phyloP scores from a whole-genome alignment of 208 protist species.

The Trypanosoma melophagium region DNA sequence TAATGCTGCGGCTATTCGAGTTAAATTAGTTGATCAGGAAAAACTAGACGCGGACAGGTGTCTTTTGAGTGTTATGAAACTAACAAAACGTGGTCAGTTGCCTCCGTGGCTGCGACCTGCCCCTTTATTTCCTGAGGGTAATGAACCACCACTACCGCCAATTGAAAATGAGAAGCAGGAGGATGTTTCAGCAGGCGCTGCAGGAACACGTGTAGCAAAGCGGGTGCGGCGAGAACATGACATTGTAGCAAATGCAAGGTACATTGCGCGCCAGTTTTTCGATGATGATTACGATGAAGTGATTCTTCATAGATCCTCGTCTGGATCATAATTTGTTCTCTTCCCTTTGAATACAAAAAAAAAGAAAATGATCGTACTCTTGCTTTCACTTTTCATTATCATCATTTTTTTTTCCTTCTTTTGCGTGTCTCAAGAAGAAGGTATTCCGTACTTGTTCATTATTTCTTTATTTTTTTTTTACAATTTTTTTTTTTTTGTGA shows the following conservation, averaged over 20 bases:
- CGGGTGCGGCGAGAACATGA: slow-evolving; percentile 4
- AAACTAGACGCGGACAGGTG: slow-evolving; percentile 44
- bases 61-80: slow-evolving; percentile 53
- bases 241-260: slow-evolving; percentile 33
- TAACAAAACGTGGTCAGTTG: slow-evolving; percentile 72
- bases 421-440: background rate
- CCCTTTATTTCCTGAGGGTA: slow-evolving; percentile 6
- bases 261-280: slow-evolving; percentile 57
- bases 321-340: background rate
- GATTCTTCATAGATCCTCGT: slow-evolving; percentile 24
- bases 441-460: background rate
- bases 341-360: too few species aligned
- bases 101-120: slow-evolving; percentile 72
- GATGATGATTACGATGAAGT: slow-evolving; percentile 72
- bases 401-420: slow-evolving; percentile 2
- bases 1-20: slow-evolving; percentile 56
- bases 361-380: too few species aligned
- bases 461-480: background rate
- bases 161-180: slow-evolving; percentile 2
- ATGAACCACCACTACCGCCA: background rate
- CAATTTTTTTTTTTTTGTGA: slow-evolving; percentile 4
- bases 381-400: too few species aligned
- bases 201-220: background rate
- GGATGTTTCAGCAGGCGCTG: background rate
- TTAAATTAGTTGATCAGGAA: slow-evolving; percentile 48